phyloP scores from a whole-genome alignment of 768 basidiomycete species.

The Boletus rubescentipes region DNA sequence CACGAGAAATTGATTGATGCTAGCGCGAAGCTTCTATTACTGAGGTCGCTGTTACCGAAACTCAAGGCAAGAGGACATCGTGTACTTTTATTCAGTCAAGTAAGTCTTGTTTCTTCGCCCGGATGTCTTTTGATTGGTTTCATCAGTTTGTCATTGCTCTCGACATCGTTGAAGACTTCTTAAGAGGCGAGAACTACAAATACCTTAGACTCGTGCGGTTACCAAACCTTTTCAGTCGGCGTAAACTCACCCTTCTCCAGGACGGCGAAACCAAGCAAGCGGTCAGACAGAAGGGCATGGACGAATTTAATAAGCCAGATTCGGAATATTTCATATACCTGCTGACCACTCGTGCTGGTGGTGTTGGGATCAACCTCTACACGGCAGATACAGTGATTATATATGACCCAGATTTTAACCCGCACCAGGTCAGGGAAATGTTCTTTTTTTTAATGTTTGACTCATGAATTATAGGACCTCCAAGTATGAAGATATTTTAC shows the following conservation, averaged over 20 bases:
- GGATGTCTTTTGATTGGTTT: neutral
- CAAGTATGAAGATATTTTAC: constrained; percentile 58
- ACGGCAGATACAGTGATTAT: constrained; percentile 93
- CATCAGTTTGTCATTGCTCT: constrained; percentile 85
- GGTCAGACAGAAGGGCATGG: constrained; percentile 92
- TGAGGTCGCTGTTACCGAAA: constrained; percentile 78
- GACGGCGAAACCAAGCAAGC: constrained; percentile 87
- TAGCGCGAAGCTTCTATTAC: constrained; percentile 80
- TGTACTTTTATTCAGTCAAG: constrained; percentile 90
- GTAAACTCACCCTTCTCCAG: constrained; percentile 38
- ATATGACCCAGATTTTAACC: constrained; percentile 97
- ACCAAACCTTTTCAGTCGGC: neutral
- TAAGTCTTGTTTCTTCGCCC: constrained; percentile 31
- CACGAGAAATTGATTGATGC: constrained; percentile 82
- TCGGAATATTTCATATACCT: constrained; percentile 92
- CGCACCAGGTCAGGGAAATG: constrained; percentile 71
- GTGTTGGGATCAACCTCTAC: constrained; percentile 89
- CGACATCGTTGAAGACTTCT: constrained; percentile 86
- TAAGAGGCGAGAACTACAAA: constrained; percentile 75
- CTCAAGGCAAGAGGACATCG: constrained; percentile 85
- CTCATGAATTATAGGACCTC: constrained; percentile 56
- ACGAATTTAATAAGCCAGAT: constrained; percentile 84
- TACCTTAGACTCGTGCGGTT: constrained; percentile 70
- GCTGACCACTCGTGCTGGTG: constrained; percentile 90
- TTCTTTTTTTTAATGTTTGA: neutral